Percentiles rank a stretch among this genome's conserved stretches.
These are phyloP conservation scores for Suhomyces choctaworum DNA, from an alignment of 1,139 yeast genomes.

Conservation along the genomic window DNA sequence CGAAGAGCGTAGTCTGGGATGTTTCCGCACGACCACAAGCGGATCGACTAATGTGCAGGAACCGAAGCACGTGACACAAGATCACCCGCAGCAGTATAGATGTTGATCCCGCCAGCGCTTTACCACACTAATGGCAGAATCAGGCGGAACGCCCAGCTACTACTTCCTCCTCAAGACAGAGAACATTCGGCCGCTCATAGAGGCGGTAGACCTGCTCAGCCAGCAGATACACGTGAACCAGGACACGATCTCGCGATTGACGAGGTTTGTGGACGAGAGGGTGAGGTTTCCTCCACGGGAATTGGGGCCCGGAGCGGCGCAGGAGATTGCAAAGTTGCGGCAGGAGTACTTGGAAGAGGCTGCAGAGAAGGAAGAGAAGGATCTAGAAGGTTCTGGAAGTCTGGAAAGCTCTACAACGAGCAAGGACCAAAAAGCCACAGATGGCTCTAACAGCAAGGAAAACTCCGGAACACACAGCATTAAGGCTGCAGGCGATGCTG, in stretches of 20 bases:
- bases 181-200: constrained; percentile 34
- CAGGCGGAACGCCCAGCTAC: constrained; percentile 7
- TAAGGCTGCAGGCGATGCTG: not conserved
- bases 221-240: constrained; percentile 29
- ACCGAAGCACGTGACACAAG: too few relatives aligned
- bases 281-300: constrained; percentile 24
- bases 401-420: not conserved
- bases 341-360: not conserved
- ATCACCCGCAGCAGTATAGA: too few relatives aligned
- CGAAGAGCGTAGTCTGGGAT: too few relatives aligned
- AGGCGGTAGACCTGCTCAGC: constrained; percentile 24
- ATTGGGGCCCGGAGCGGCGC: constrained; percentile 3
- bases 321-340: constrained; percentile 3
- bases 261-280: constrained; percentile 26
- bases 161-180: constrained; percentile 39
- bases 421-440: not conserved
- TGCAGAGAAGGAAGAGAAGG: not conserved
- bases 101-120: too few relatives aligned
- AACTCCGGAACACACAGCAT: not conserved
- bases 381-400: not conserved
- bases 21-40: too few relatives aligned
- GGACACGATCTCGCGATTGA: constrained; percentile 23
- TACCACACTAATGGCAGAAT: constrained; percentile 2
- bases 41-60: too few relatives aligned
- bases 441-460: not conserved